A percentile compares a stretch with the other conserved stretches of the same genome.
Evolutionary conservation across 1,284 basidiomycete genomes (phyloP).

Genomic region (Meripilus lineatus): DNA sequence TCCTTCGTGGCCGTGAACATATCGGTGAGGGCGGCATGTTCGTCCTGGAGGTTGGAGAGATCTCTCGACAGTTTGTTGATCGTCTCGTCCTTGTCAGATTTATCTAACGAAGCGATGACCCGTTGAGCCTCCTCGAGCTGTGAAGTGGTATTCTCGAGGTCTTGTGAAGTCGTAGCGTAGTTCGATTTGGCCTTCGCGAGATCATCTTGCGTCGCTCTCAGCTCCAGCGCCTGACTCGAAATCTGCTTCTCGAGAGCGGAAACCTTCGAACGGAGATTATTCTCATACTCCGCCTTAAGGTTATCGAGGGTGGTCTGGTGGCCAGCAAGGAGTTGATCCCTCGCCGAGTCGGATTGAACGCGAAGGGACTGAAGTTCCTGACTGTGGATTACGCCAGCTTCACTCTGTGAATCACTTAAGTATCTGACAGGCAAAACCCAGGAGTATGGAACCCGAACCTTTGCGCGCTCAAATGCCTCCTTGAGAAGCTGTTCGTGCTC

Average conservation of each 20-base stretch:
- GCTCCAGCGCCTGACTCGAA: conserved; percentile 54
- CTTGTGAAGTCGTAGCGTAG: conserved; percentile 44
- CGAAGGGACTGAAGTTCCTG: conserved; percentile 69
- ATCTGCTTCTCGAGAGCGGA: conserved; percentile 62
- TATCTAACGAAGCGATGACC: conserved; percentile 36
- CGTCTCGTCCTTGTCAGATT: conserved; percentile 47
- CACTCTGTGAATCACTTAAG: conserved; percentile 32
- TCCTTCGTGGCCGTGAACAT: conserved; percentile 62
- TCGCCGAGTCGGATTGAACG: conserved; percentile 55
- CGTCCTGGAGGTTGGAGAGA: conserved; percentile 56
- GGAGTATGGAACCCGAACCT: conserved; percentile 41
- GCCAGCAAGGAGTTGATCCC: conserved; percentile 60
- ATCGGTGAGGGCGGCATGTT: conserved; percentile 53
- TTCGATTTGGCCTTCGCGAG: conserved; percentile 66
- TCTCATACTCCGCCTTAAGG: conserved; percentile 58
- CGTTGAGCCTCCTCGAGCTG: conserved; percentile 60
- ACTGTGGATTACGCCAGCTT: conserved; percentile 62
- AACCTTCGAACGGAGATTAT: conserved; percentile 50
- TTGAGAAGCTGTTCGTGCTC: conserved; percentile 63
- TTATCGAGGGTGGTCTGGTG: conserved; percentile 57
- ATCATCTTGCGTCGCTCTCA: conserved; percentile 79
- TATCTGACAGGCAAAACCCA: not conserved
- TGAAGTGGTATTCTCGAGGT: conserved; percentile 48
- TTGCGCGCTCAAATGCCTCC: conserved; percentile 71
- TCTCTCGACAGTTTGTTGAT: conserved; percentile 53